Evolutionary conservation across 208 protist genomes (phyloP), one percentile per base, ranked within the genome.

Genomic region (Trypanosoma mega): DNA sequence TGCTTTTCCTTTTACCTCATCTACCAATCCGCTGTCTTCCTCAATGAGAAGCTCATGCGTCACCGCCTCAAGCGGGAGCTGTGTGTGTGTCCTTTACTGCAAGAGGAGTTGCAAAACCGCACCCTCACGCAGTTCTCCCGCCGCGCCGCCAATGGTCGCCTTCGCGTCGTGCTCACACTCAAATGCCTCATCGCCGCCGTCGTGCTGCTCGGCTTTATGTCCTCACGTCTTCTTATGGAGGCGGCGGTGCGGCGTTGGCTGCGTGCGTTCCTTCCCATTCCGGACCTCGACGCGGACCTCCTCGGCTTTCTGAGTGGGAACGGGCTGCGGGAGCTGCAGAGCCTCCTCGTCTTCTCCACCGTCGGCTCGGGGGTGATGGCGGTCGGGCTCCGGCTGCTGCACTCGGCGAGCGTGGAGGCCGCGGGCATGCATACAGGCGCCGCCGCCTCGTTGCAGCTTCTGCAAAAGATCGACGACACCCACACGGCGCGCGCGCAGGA

Each of bases 271-370:
- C 31, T 71, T 3, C 14, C 56, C n/a, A 33, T 49, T 12, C 41
- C 34, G 0, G 23, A 64, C 4, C 27, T 71, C 3, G 54, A 71
- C 39, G 0, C 12, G 16, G 46, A 20, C 1, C 4, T 71, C n/a
- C 23, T 31, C 27, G 44, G 31, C 8, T 24, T 64, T 33, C 49
- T 71, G 21, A 43, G 31, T 44, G 14, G 52, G 9, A 33, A 50
- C 29, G 63, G 64, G 64, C 46, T 71, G 20, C 41, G 39, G 20
- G 64, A 71, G 30, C 2, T 71, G 7, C 64, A 71, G 20, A 33
- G 37, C 26, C 26, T 71, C 2, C 37, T 63, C 29, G n/a, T 71
- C 9, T 71, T 64, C 30, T 71, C 53, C n/a, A 18, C 37, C 6
- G 8, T 71, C 18, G 64, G 64, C 18, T 57, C 64, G 21, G 41